Base-by-base conservation (phyloP, 2,329 filamentous ascomycete species). In the Xylariaceae sp. region DNA sequence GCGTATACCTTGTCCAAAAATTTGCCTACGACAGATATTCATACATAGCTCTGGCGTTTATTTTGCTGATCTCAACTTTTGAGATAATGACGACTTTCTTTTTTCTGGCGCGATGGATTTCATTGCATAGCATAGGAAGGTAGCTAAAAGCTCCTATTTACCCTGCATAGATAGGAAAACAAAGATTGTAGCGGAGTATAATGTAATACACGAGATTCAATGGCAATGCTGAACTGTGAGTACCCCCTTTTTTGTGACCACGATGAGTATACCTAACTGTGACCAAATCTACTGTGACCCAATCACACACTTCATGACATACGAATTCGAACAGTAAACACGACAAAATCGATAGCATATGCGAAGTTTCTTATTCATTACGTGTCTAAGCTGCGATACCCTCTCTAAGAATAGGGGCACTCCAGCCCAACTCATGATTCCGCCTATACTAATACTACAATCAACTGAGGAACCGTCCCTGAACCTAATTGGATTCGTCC, bases 381-480 rank as follows among this genome's bases (percentile, higher is more conserved):
- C 53, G 47, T 52, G 45, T 44, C 51, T 57, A 39, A 53, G 55
- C 59, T 62, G 57, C 53, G 49, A 47, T 56, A 30, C 44, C 50
- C 53, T 60, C 53, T 64, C 53, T 59, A 56, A 39, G 34, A 57
- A 59, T 45, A 10, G 23, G n/a, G 35, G 60, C 39, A 10, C 39
- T 37, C 50, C 42, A 59, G 39, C 55, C 58, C 51, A 61, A 53
- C 34, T 50, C 55, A 51, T 35, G 37, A 51, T 56, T 53, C 49
- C 45, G 35, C 52, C 59, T 56, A 8, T 66, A 66, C 13, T 66
- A 56, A 48, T 65, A 66, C 64, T 30, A 30, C 23, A 30, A 66
- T 50, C 53, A 51, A 57, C 50, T 47, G 54, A 51, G 52, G 49
- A 15, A 57, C 39, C 47, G 42, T 50, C 47, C 42, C 11, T 15